phyloP scores from a whole-genome alignment of 139 green algal genomes.

The Pleodorina starrii region DNA sequence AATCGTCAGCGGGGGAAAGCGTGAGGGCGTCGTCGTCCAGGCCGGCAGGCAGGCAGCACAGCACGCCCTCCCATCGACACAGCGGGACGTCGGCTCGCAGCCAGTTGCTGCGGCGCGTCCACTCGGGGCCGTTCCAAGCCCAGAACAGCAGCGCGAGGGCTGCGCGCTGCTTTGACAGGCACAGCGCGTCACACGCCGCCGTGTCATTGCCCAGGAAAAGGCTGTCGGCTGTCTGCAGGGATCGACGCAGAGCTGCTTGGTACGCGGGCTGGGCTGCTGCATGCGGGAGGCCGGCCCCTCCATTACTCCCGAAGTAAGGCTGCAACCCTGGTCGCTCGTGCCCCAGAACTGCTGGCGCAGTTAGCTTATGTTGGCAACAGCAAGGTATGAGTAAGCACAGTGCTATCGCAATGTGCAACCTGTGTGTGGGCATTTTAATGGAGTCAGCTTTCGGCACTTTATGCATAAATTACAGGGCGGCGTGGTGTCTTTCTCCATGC shows the following conservation, averaged over 20 bases:
- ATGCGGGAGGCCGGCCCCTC: too few relatives aligned
- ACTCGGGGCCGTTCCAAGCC: not conserved
- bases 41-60: not conserved
- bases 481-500: too few relatives aligned
- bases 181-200: not conserved
- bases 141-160: not conserved
- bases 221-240: not conserved
- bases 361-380: too few relatives aligned
- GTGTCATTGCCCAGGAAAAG: too few relatives aligned
- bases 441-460: too few relatives aligned
- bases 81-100: not conserved
- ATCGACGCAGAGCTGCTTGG: not conserved
- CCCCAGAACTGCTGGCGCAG: too few relatives aligned
- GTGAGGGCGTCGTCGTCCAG: not conserved
- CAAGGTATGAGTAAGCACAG: too few relatives aligned
- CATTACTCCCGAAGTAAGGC: too few relatives aligned
- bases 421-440: too few relatives aligned
- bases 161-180: not conserved
- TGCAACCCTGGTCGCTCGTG: too few relatives aligned
- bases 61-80: conserved; percentile 7
- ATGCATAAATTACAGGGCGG: too few relatives aligned
- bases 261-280: not conserved
- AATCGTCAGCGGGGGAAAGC: not conserved
- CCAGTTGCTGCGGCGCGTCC: not conserved
- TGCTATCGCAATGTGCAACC: too few relatives aligned